Percentiles rank a stretch among this genome's conserved stretches.
Evolutionary conservation across 805 yeast species (phyloP).

Genomic region (Cyberlindnera nakhonratchasimensis): DNA sequence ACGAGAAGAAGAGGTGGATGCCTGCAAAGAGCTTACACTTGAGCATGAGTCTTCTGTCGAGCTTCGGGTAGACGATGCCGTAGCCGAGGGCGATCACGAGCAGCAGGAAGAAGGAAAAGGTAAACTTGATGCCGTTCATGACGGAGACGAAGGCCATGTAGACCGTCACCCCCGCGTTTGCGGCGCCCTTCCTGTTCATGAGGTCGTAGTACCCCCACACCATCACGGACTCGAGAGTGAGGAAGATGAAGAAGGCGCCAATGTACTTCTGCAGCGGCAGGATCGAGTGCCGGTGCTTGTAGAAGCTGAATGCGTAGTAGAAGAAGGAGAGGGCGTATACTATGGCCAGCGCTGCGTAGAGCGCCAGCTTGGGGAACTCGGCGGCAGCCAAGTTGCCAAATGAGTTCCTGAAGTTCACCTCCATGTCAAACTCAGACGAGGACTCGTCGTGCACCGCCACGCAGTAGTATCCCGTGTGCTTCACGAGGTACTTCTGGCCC

Average conservation of each 20-base stretch:
- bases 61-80: conserved; percentile 87
- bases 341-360: conserved; percentile 81
- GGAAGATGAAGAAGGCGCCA: conserved; percentile 77
- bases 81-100: conserved; percentile 87
- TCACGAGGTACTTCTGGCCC: conserved; percentile 60
- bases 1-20: conserved; percentile 52
- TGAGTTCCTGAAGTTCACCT: conserved; percentile 85
- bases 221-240: conserved; percentile 79
- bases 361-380: conserved; percentile 86
- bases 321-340: conserved; percentile 78
- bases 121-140: conserved; percentile 74
- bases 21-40: conserved; percentile 59
- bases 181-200: conserved; percentile 57
- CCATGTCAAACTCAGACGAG: conserved; percentile 49
- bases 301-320: conserved; percentile 81
- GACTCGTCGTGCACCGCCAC: conserved; percentile 59
- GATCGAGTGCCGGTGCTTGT: conserved; percentile 80
- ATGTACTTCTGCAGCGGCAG: conserved; percentile 88
- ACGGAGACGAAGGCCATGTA: conserved; percentile 77
- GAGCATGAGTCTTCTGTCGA: conserved; percentile 72
- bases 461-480: conserved; percentile 88
- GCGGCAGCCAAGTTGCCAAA: conserved; percentile 87
- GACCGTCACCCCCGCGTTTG: conserved; percentile 54
- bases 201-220: conserved; percentile 91
- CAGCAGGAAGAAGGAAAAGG: conserved; percentile 84